Evolutionary conservation across 2,329 filamentous ascomycete species (phyloP), one percentile per base, ranked within the genome.

Genomic region (Huntiella decipiens): DNA sequence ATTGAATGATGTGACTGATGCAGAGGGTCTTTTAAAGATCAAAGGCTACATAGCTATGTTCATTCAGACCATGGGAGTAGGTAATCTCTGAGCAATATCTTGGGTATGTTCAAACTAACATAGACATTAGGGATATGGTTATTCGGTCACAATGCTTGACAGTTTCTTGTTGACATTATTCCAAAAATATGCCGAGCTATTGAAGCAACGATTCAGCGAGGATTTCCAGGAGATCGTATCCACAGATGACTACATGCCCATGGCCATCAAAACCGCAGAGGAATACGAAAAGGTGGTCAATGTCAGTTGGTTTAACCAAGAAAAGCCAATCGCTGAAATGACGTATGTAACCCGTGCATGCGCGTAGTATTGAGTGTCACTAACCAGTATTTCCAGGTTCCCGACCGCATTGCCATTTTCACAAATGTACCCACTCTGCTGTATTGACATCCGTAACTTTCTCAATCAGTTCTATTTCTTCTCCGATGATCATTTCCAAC

Each of bases 181-280:
- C 59, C 80, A 88, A 52, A 94, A 88, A 59, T 98, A 98, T 59
- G 84, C 87, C 0, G 82, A 92, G 53, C 67, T 96, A 7, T 71
- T 98, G 47, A 95, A 94, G 63, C 77, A 75, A 50, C 75, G 86
- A 39, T 98, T 96, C 57, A 93, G 85, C 58, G 83, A 92, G 53
- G 88, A 96, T 60, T 98, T 98, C 58, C 81, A 92, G 58, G 88
- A 96, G 71, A 79, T 79, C 54, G 74, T 79, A 12, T 77, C 83
- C n/a, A 95, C 85, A 1, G 91, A 98, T 59, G 91, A 98, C 61
- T 98, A 98, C 62, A 98, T 98, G 88, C 92, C 91, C 2, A 96
- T 98, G 91, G 83, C 85, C 1, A 93, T 96, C 59, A 84, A 86
- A 55, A 86, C 81, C 15, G 63, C 71, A 12, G 87, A 94, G 55